phyloP scores from a whole-genome alignment of 2,329 filamentous ascomycete genomes.

The Pestalotiopsis sp. region DNA sequence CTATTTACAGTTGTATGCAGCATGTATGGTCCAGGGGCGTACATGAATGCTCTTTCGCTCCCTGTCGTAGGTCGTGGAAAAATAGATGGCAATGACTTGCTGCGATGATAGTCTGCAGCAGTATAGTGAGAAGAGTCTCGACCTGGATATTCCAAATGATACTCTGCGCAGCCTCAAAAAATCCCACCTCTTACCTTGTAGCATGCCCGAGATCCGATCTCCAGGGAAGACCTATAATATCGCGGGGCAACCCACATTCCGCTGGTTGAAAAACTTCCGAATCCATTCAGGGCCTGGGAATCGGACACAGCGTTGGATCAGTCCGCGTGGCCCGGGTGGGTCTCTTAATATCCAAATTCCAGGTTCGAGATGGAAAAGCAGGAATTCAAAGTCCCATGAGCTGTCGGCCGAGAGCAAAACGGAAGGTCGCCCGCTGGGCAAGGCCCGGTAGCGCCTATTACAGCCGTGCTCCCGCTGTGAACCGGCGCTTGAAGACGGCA shows the following conservation, averaged over 20 bases:
- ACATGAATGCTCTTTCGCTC: background rate
- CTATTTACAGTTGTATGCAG: background rate
- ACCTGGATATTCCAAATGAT: background rate
- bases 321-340: background rate
- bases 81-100: background rate
- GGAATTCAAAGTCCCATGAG: background rate
- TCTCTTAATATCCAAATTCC: background rate
- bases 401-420: background rate
- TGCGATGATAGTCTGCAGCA: background rate
- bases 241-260: background rate
- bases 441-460: background rate
- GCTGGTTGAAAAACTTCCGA: background rate
- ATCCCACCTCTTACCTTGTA: background rate
- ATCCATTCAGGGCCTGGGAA: background rate
- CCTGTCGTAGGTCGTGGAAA: background rate
- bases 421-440: background rate
- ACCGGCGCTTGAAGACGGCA: background rate
- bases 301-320: background rate
- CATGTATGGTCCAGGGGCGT: background rate
- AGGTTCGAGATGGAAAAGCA: background rate
- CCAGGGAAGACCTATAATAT: background rate
- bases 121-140: background rate
- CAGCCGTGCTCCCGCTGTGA: background rate
- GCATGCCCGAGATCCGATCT: background rate
- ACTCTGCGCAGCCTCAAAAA: background rate